Conservation (phyloP, 2,329 filamentous ascomycete species). For the Dactylellina haptotyla region DNA sequence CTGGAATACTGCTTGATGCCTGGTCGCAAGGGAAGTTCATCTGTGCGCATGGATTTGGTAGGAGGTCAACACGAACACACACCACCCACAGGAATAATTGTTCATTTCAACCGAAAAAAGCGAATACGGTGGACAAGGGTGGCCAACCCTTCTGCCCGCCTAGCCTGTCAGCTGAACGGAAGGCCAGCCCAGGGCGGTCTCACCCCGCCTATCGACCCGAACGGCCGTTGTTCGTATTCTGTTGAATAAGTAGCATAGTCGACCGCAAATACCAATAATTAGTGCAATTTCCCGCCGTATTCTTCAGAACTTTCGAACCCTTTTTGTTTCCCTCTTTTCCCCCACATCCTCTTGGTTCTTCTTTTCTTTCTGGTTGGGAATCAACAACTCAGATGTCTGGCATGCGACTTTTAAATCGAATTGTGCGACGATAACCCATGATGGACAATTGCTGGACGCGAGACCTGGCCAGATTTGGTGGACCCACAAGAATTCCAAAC, state of each 20-base stretch:
- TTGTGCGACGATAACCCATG: slow-evolving; percentile 46
- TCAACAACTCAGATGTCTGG: slow-evolving; percentile 26
- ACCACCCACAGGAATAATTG: slow-evolving; percentile 42
- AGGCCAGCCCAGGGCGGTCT: slow-evolving; percentile 32
- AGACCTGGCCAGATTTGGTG: slow-evolving; percentile 44
- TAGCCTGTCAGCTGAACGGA: slow-evolving; percentile 54
- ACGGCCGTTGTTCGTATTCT: slow-evolving; percentile 38
- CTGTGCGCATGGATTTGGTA: slow-evolving; percentile 35
- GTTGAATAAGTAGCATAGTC: slow-evolving; percentile 35
- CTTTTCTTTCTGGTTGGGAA: slow-evolving; percentile 11
- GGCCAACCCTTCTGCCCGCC: slow-evolving; percentile 45
- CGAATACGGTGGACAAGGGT: slow-evolving; percentile 41
- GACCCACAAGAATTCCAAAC: slow-evolving; percentile 35
- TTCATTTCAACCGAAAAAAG: slow-evolving; percentile 52
- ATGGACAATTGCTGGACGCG: slow-evolving; percentile 45
- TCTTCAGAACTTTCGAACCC: slow-evolving; percentile 2
- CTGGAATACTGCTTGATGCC: slow-evolving; percentile 41
- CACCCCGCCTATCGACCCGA: slow-evolving; percentile 45
- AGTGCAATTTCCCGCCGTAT: slow-evolving; percentile 4
- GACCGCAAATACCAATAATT: slow-evolving; percentile 1
- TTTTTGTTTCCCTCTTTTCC: slow-evolving; percentile 20
- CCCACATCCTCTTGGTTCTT: not conserved
- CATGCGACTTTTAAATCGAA: slow-evolving; percentile 22
- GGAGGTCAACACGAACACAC: slow-evolving; percentile 19
- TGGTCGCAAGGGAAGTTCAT: slow-evolving; percentile 20